Percentiles rank a stretch among this genome's conserved stretches.
Conservation (phyloP, 2,329 filamentous ascomycete genomes). For the Bipolaris cookei region DNA sequence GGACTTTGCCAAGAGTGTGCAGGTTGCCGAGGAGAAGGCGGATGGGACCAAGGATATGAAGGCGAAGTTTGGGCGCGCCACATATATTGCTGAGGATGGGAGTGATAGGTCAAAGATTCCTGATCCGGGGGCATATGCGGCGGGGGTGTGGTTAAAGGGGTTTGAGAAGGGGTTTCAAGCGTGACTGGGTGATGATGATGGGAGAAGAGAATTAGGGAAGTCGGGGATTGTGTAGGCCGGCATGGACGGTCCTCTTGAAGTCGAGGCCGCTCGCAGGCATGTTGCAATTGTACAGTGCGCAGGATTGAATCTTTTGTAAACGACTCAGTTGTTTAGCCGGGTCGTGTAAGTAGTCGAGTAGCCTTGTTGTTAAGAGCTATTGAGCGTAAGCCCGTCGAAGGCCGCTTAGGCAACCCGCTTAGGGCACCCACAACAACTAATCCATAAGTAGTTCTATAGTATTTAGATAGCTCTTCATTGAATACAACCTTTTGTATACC, state of each 20-base stretch:
- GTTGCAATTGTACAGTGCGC: background rate
- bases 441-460: no score
- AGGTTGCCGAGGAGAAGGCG: conserved; percentile 75
- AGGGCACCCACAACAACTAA: no score
- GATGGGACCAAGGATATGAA: conserved; percentile 88
- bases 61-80: conserved; percentile 80
- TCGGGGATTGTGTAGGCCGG: background rate
- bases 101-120: conserved; percentile 61
- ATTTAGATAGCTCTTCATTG: no score
- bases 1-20: conserved; percentile 72
- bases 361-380: no score
- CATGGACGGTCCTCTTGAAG: background rate
- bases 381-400: no score
- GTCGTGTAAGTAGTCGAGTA: background rate
- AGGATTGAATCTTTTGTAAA: background rate
- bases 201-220: background rate
- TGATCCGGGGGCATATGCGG: conserved; percentile 76
- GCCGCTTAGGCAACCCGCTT: no score
- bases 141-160: conserved; percentile 81
- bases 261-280: background rate
- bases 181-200: background rate
- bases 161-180: conserved; percentile 32
- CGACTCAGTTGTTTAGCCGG: background rate
- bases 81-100: conserved; percentile 75
- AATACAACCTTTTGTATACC: no score